A percentile compares a stretch with the other conserved stretches of the same genome.
Conservation (phyloP, 345 rosid species). For the Gossypium australe region DNA sequence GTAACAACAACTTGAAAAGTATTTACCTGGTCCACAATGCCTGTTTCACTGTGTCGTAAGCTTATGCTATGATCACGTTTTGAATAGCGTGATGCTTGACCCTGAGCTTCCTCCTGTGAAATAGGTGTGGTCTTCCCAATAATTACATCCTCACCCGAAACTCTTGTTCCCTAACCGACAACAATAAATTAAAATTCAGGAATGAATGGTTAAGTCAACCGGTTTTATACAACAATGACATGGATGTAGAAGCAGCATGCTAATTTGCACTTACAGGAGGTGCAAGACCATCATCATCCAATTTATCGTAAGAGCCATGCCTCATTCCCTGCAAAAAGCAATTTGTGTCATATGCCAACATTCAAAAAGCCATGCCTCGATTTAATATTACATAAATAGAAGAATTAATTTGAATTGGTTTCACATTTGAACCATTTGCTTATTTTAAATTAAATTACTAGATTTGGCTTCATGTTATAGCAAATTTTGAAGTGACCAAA, state of each 20-base stretch:
- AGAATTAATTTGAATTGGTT: neutral
- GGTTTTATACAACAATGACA: neutral
- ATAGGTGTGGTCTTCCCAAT: conserved; percentile 96
- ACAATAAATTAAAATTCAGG: neutral
- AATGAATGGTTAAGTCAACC: neutral
- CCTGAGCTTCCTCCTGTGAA: conserved; percentile 88
- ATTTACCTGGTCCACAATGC: conserved; percentile 96
- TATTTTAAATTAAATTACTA: neutral
- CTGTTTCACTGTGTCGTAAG: conserved; percentile 94
- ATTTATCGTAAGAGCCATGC: conserved; percentile 94
- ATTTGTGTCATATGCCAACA: conserved; percentile 15
- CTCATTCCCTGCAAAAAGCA: conserved; percentile 77
- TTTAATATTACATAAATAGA: neutral
- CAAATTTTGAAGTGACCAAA: neutral
- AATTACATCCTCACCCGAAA: conserved; percentile 94
- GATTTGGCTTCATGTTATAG: neutral
- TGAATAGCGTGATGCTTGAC: conserved; percentile 69
- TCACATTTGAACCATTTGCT: neutral
- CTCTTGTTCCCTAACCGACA: conserved; percentile 74
- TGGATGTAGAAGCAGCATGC: neutral
- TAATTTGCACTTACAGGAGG: conserved; percentile 66
- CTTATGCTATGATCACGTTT: conserved; percentile 95
- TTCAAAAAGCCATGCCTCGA: neutral
- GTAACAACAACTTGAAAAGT: neutral
- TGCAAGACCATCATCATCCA: conserved; percentile 98